phyloP scores from a whole-genome alignment of 495 filamentous ascomycete species.

The Hyaloscypha finlandica region DNA sequence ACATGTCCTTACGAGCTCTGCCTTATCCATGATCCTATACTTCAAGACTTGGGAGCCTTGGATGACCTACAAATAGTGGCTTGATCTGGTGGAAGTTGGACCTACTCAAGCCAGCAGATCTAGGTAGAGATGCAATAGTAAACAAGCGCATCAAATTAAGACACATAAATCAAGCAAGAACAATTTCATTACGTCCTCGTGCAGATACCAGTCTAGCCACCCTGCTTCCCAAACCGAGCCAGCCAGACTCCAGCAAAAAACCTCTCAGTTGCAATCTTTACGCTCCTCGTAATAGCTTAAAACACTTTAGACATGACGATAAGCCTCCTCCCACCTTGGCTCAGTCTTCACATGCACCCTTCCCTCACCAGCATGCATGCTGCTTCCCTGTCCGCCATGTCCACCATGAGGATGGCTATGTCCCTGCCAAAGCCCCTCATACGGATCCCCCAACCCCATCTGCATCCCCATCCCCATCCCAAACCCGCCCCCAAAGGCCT shows the following conservation, averaged over 20 bases:
- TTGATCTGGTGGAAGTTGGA: too few relatives aligned
- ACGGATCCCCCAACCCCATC: neutral
- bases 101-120: too few relatives aligned
- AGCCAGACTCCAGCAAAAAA: neutral
- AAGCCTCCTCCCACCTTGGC: slow-evolving; percentile 29
- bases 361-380: neutral
- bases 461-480: neutral
- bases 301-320: slow-evolving; percentile 4
- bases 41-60: too few relatives aligned
- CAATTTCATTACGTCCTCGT: neutral
- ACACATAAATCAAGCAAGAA: neutral
- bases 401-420: neutral
- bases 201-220: neutral
- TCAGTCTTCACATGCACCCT: slow-evolving; percentile 30
- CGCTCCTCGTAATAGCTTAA: neutral
- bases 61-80: too few relatives aligned
- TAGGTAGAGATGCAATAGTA: neutral
- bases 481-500: neutral
- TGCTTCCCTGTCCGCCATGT: neutral
- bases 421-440: neutral
- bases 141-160: neutral
- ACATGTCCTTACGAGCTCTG: neutral
- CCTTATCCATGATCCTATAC: too few relatives aligned
- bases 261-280: neutral
- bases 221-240: neutral